Percentiles rank a stretch among this genome's conserved stretches.
Evolutionary conservation across 2,329 filamentous ascomycete genomes (phyloP).

Genomic region (Lojkania enalia): DNA sequence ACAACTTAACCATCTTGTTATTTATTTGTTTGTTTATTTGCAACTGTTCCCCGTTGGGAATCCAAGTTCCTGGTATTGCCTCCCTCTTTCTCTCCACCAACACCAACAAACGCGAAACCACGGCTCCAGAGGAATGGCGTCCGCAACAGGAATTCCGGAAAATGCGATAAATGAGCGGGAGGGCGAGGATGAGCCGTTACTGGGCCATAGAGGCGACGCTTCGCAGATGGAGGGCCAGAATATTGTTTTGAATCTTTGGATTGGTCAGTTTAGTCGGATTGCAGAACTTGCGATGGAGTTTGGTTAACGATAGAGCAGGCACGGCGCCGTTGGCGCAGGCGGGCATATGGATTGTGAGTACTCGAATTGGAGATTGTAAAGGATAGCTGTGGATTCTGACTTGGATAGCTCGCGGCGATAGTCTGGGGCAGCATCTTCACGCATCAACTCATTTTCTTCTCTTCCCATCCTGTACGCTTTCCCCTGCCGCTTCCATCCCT

Average conservation of each 20-base stretch:
- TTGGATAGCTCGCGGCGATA: slow-evolving; percentile 64
- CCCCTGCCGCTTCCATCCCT: slow-evolving; percentile 1
- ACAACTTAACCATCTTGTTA: no score
- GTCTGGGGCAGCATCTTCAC: slow-evolving; percentile 79
- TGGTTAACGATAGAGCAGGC: slow-evolving; percentile 54
- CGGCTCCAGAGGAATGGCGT: no score
- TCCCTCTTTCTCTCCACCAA: no score
- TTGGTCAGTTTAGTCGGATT: slow-evolving; percentile 59
- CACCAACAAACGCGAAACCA: no score
- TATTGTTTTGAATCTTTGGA: slow-evolving; percentile 71
- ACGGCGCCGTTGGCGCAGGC: slow-evolving; percentile 80
- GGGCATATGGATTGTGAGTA: slow-evolving; percentile 68
- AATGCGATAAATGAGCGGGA: slow-evolving; percentile 40
- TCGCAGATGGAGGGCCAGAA: slow-evolving; percentile 67
- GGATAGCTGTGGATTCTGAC: slow-evolving; percentile 14
- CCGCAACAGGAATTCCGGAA: slow-evolving; percentile 68
- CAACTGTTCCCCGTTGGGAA: no score
- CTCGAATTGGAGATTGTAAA: slow-evolving; percentile 10
- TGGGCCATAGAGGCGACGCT: slow-evolving; percentile 73
- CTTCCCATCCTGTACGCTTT: slow-evolving; percentile 77
- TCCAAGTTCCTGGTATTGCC: no score
- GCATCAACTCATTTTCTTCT: slow-evolving; percentile 76
- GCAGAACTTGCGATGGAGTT: no score
- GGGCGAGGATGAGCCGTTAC: slow-evolving; percentile 69
- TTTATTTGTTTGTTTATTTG: no score